A percentile compares a stretch with the other conserved stretches of the same genome.
phyloP scores from a whole-genome alignment of 2,329 filamentous ascomycete species.

The Sphaerulina musiva region DNA sequence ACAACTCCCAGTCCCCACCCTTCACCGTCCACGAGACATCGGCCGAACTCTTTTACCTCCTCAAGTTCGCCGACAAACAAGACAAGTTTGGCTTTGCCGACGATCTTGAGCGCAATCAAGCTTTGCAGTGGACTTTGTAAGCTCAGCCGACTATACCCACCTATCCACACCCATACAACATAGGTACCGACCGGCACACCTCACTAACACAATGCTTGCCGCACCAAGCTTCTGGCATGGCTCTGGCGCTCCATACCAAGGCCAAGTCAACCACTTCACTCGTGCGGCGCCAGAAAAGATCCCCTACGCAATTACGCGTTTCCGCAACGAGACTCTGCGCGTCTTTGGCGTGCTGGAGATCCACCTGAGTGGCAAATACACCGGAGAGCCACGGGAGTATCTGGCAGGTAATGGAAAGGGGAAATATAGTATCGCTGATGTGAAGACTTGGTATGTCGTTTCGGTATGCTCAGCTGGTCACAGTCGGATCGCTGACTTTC shows the following conservation, averaged over 20 bases:
- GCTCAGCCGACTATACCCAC: too few species aligned
- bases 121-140: slow-evolving; percentile 47
- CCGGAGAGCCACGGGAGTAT: slow-evolving; percentile 45
- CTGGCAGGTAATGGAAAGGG: slow-evolving; percentile 49
- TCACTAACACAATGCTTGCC: too few species aligned
- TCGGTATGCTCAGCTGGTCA: neutral
- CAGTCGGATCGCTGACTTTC: neutral
- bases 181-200: neutral
- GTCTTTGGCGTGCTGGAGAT: slow-evolving; percentile 53
- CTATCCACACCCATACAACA: neutral
- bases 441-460: slow-evolving; percentile 44
- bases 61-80: slow-evolving; percentile 45
- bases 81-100: slow-evolving; percentile 49
- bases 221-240: slow-evolving; percentile 44
- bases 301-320: slow-evolving; percentile 46
- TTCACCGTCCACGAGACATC: slow-evolving; percentile 50
- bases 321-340: slow-evolving; percentile 47
- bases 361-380: slow-evolving; percentile 48
- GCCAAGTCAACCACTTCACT: slow-evolving; percentile 44
- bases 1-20: slow-evolving; percentile 45
- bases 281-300: slow-evolving; percentile 43
- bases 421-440: slow-evolving; percentile 51
- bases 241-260: slow-evolving; percentile 39
- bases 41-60: slow-evolving; percentile 49
- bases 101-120: slow-evolving; percentile 45